phyloP scores from a whole-genome alignment of 1,139 yeast genomes.

The Yamadazyma membranifaciens region DNA sequence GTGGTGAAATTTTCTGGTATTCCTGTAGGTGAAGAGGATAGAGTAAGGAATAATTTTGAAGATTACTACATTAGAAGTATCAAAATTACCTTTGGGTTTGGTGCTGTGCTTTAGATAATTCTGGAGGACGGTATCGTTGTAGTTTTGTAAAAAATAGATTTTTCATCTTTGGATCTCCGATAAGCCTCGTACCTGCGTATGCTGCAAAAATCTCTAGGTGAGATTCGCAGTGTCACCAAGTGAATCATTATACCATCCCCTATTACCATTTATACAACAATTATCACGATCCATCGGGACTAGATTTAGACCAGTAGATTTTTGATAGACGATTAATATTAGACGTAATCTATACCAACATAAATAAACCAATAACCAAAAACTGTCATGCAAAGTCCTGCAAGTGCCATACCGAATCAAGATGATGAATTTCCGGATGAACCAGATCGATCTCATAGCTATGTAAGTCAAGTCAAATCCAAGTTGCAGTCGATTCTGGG shows the following conservation, averaged over 20 bases:
- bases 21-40: slow-evolving; percentile 96
- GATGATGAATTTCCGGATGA: slow-evolving; percentile 1
- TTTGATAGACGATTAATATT: not conserved
- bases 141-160: no score
- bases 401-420: slow-evolving; percentile 2
- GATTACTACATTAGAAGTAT: slow-evolving; percentile 86
- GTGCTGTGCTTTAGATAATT: slow-evolving; percentile 73
- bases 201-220: no score
- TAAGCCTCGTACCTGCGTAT: no score
- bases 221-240: no score
- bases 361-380: not conserved
- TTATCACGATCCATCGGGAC: no score
- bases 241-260: no score
- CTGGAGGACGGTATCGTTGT: no score
- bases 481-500: not conserved
- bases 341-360: not conserved
- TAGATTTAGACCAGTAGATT: no score
- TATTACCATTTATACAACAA: no score
- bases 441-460: not conserved
- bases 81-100: slow-evolving; percentile 90
- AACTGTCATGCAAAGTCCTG: not conserved
- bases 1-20: slow-evolving; percentile 84
- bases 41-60: slow-evolving; percentile 80
- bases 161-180: not conserved
- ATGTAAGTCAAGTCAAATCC: no score